A percentile compares a stretch with the other conserved stretches of the same genome.
These are phyloP conservation scores for Cryptosporidium felis DNA, from an alignment of 169 alveolate species.

Conservation along the genomic window DNA sequence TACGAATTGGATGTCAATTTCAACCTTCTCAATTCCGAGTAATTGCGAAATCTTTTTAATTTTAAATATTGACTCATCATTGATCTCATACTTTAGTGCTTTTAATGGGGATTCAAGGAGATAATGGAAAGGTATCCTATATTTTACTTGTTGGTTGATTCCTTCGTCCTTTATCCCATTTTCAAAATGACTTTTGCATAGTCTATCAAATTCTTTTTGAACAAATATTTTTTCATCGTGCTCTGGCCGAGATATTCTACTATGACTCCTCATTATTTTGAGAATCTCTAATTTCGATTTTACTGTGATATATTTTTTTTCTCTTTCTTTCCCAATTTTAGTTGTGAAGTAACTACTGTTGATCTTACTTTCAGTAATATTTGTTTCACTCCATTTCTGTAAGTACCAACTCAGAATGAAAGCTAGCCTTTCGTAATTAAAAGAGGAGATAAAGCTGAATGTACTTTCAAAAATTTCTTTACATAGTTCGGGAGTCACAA, in stretches of 20 bases:
- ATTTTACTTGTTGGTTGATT: background rate
- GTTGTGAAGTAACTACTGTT: too few species aligned
- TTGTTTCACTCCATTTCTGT: background rate
- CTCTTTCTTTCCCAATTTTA: too few species aligned
- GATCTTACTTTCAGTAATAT: too few species aligned
- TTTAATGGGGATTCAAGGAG: conserved; percentile 22
- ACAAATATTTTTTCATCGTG: conserved; percentile 33
- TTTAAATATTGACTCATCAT: conserved; percentile 42
- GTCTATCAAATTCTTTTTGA: background rate
- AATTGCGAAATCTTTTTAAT: conserved; percentile 6
- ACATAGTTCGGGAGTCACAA: conserved; percentile 28
- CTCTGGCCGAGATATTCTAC: conserved; percentile 15
- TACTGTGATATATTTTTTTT: too few species aligned
- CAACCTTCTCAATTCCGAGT: background rate
- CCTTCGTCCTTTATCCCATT: background rate
- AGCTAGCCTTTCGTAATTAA: conserved; percentile 40
- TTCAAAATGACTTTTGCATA: background rate
- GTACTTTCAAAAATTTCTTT: conserved; percentile 23
- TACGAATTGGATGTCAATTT: conserved; percentile 48
- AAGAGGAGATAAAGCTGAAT: conserved; percentile 16
- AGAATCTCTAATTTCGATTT: conserved; percentile 14
- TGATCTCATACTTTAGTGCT: conserved; percentile 37
- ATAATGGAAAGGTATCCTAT: conserved; percentile 53
- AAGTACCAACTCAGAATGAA: conserved; percentile 31
- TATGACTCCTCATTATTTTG: background rate